Evolutionary conservation across 1,139 yeast species (phyloP), one percentile per base, ranked within the genome.

Genomic region (Groenewaldozyma auringiensis): DNA sequence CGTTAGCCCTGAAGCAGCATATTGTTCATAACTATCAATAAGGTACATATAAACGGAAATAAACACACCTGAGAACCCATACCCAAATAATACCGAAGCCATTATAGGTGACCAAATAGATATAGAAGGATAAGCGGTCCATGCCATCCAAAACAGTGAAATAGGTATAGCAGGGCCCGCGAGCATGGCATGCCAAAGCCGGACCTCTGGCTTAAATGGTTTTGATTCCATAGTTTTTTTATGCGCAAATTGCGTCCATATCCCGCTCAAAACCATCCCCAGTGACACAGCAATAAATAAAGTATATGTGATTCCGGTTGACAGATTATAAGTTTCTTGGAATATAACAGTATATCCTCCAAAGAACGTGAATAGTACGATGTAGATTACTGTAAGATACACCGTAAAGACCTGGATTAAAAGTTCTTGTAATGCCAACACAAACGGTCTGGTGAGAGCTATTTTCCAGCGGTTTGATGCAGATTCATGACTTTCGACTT

Each of bases 41-140:
- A 81, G 74, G 60, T 81, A 81, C 63, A 79, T 79, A 61, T 79
- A 79, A 2, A 83, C 83, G 13, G 83, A 81, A 58, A 79, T 79
- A 62, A 80, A 81, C 36, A 81, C 67, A 57, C 71, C 62, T 50
- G 74, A 68, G 63, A 80, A 79, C 2, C 85, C 85, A 54, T 77
- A 68, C 2, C 86, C 86, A 55, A 76, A 77, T 1, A 77, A 74
- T 16, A 75, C 57, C 16, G 81, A 81, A 3, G 80, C 72, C 53
- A 79, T 66, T 53, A 78, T 70, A 21, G 84, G 83, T 27, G 84
- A 84, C 8, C 83, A 83, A 79, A 83, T 79, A 4, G 76, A 69
- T 21, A 80, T 49, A 18, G 56, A 53, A 9, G 79, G 73, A 55
- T 71, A 79, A 3, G 86, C 75, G 2, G 79, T 65, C 81, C 81